Conservation (phyloP, 2,329 filamentous ascomycete species). For the Pseudogymnoascus sp. region DNA sequence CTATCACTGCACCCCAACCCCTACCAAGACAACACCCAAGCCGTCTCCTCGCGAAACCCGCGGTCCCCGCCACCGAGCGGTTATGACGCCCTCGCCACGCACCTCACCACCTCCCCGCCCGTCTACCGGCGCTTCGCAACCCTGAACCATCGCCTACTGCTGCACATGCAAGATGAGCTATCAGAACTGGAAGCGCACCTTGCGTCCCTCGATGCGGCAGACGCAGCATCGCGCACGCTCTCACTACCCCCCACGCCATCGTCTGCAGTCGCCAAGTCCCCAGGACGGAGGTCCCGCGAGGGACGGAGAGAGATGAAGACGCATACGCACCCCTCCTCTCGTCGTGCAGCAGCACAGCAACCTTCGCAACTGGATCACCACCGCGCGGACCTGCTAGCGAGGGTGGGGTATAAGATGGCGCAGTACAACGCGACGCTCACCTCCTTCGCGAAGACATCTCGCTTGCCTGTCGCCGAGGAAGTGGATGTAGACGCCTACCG, state of each 20-base stretch:
- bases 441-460: background rate
- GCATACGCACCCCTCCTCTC: slow-evolving; percentile 48
- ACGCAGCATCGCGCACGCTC: slow-evolving; percentile 35
- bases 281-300: slow-evolving; percentile 21
- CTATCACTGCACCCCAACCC: slow-evolving; percentile 29
- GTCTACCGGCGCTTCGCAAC: slow-evolving; percentile 78
- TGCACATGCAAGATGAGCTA: slow-evolving; percentile 81
- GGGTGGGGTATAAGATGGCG: slow-evolving; percentile 56
- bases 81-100: slow-evolving; percentile 55
- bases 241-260: background rate
- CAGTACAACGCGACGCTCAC: slow-evolving; percentile 43
- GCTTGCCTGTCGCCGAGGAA: background rate
- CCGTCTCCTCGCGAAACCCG: slow-evolving; percentile 15
- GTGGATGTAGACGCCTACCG: background rate
- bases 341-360: slow-evolving; percentile 43
- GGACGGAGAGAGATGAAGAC: slow-evolving; percentile 18
- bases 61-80: slow-evolving; percentile 34
- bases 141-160: slow-evolving; percentile 71
- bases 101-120: slow-evolving; percentile 43
- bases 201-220: slow-evolving; percentile 53
- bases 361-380: slow-evolving; percentile 51
- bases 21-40: slow-evolving; percentile 29
- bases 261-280: slow-evolving; percentile 14
- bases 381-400: slow-evolving; percentile 51
- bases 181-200: slow-evolving; percentile 73